Evolutionary conservation across 768 basidiomycete genomes (phyloP).

Genomic region (Sarcodon sp.): DNA sequence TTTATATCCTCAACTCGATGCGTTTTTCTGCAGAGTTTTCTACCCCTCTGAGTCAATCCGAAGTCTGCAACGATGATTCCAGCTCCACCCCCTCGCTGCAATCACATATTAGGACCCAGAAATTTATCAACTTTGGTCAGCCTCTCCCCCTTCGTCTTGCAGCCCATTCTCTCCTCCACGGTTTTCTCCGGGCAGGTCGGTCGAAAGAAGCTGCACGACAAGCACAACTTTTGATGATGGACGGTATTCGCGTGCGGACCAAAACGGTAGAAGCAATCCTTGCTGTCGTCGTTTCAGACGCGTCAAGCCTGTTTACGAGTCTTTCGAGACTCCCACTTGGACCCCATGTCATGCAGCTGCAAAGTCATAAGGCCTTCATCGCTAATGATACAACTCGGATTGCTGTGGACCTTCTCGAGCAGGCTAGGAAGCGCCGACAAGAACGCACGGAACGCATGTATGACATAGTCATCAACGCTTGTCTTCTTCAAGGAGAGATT

Average conservation of each 20-base stretch:
- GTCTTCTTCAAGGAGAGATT: conserved; percentile 69
- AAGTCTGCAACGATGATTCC: conserved; percentile 2
- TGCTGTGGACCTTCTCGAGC: conserved; percentile 37
- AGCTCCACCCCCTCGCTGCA: no score
- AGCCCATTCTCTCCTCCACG: conserved; percentile 53
- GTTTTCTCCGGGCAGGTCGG: conserved; percentile 40
- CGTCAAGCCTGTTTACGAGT: conserved; percentile 8
- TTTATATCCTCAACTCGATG: conserved; percentile 45
- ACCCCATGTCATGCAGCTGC: conserved; percentile 16
- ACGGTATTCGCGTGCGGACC: conserved; percentile 35
- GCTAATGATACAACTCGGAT: conserved; percentile 28
- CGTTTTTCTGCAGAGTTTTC: conserved; percentile 22
- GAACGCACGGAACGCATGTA: conserved; percentile 49
- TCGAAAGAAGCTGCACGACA: conserved; percentile 33
- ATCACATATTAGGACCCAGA: conserved; percentile 7
- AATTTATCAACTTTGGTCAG: conserved; percentile 31
- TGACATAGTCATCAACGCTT: conserved; percentile 43
- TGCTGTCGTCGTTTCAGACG: conserved; percentile 10
- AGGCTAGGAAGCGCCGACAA: conserved; percentile 41
- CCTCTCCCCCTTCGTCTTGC: conserved; percentile 45
- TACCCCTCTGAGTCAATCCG: conserved; percentile 11
- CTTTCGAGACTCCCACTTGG: not conserved
- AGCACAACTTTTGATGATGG: conserved; percentile 37
- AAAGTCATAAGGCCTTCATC: conserved; percentile 17
- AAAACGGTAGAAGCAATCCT: conserved; percentile 38